Base-by-base conservation (phyloP, 371 early-diverging fungal genomes). In the Syncephalastrum racemosum region DNA sequence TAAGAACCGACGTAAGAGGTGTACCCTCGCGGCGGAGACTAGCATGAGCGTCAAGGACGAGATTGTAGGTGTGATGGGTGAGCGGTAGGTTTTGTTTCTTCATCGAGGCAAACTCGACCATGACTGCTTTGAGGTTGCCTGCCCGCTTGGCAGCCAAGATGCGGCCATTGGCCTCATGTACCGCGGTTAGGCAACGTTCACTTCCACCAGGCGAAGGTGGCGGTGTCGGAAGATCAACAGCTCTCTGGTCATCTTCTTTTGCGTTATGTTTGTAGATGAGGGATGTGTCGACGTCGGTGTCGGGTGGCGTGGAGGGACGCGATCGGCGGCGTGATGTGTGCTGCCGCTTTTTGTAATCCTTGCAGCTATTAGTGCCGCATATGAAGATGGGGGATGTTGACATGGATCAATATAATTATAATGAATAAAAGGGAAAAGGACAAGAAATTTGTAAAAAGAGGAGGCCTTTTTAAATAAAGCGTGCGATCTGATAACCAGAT, bases 51-150 rank as follows among this genome's bases (percentile, higher is more conserved):
- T 81, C 78, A 18, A 81, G 48, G 19, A 81, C 69, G 15, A 78
- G 60, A 51, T 78, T 77, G 20, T 76, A 81, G 0, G 79, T 74
- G 27, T 76, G 70, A n/a, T 68, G 67, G 15, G 72, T 76, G 24
- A 72, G 50, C 12, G 61, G 46, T 15, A 66, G 52, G 1, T 55
- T 57, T 36, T 67, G 67, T 25, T 68, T 66, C 44, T 69, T 68
- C 65, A 78, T 65, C 0, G 68, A 43, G 0, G 31, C 43, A 41
- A 63, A 72, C 46, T 70, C 67, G 4, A 47, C 31, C 71, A 74
- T 64, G 45, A 78, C 71, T n/a, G 60, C 51, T 20, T 66, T 68
- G 14, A 78, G 60, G 27, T 72, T 62, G 20, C 68, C 71, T 8
- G 64, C 59, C 15, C 73, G 62, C 43, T 75, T 74, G 12, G 65